Percentiles rank a stretch among this genome's conserved stretches.
Conservation (phyloP, 2,329 filamentous ascomycete species). For the Coniosporium tulheliwenetii region DNA sequence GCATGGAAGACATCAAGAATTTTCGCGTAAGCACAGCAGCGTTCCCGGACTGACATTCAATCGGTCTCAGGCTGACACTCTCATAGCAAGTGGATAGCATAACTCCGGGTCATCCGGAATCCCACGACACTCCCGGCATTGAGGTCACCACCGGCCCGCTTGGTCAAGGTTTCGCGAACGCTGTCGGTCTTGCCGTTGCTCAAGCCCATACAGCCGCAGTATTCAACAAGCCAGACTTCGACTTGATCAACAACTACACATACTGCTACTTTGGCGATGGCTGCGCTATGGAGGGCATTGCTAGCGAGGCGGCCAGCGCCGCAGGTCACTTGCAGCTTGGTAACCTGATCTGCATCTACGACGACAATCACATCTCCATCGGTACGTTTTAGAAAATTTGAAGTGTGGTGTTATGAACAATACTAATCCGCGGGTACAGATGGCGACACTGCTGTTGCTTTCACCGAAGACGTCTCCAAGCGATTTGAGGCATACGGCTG, state of each 20-base stretch:
- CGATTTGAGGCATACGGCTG: conserved; percentile 96
- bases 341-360: conserved; percentile 93
- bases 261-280: conserved; percentile 96
- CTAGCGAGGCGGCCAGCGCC: conserved; percentile 77
- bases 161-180: conserved; percentile 92
- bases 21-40: conserved; percentile 63
- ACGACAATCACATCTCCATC: conserved; percentile 95
- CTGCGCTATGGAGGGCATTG: conserved; percentile 96
- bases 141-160: conserved; percentile 98
- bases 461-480: conserved; percentile 92
- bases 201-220: conserved; percentile 78
- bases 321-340: conserved; percentile 95
- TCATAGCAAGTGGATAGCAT: conserved; percentile 56
- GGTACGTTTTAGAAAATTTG: conserved; percentile 27
- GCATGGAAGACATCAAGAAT: conserved; percentile 81
- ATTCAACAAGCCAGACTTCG: conserved; percentile 95
- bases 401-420: not conserved
- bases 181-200: conserved; percentile 93
- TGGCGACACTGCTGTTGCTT: conserved; percentile 87
- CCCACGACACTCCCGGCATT: conserved; percentile 89
- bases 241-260: conserved; percentile 91
- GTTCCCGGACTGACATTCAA: not conserved
- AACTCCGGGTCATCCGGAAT: conserved; percentile 90
- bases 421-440: conserved; percentile 33
- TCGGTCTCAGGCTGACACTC: conserved; percentile 7